Percentiles rank a stretch among this genome's conserved stretches.
Conservation (phyloP, 1,284 basidiomycete species). For the Inonotus obliquus region DNA sequence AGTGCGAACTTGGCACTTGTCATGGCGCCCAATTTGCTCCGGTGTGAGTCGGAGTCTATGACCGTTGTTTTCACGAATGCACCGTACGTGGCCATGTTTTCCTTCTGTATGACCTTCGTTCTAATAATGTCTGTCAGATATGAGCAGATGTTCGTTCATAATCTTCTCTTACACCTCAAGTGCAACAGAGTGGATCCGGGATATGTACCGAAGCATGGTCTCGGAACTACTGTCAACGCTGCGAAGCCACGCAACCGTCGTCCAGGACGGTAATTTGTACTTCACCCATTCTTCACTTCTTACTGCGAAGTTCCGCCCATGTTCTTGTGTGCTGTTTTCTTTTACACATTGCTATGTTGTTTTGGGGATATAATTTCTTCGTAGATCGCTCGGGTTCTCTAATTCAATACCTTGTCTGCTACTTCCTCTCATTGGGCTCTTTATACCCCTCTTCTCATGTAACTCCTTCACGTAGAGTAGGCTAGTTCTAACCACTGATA, state of each 20-base stretch:
- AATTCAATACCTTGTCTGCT: neutral
- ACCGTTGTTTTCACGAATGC: constrained; percentile 85
- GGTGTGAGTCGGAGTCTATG: constrained; percentile 80
- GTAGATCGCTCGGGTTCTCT: neutral
- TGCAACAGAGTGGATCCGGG: constrained; percentile 69
- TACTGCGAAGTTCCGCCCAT: neutral
- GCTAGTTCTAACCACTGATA: neutral
- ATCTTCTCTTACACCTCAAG: constrained; percentile 74
- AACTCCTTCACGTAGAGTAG: neutral
- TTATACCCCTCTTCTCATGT: neutral
- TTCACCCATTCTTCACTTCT: neutral
- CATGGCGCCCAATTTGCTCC: constrained; percentile 83
- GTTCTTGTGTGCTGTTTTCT: neutral
- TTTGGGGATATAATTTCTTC: neutral
- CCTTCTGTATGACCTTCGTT: constrained; percentile 9
- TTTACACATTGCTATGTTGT: neutral
- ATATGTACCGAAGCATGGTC: constrained; percentile 73
- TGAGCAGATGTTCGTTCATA: constrained; percentile 83
- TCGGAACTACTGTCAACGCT: constrained; percentile 46
- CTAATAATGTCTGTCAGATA: constrained; percentile 43
- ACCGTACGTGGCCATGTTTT: constrained; percentile 48
- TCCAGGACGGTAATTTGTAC: constrained; percentile 18
- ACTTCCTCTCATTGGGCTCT: neutral
- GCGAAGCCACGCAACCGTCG: constrained; percentile 33
- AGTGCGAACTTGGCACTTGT: constrained; percentile 73